These are phyloP conservation scores for Gloeopeniophorella convolvens DNA, from an alignment of 768 basidiomycete genomes.

Conservation along the genomic window DNA sequence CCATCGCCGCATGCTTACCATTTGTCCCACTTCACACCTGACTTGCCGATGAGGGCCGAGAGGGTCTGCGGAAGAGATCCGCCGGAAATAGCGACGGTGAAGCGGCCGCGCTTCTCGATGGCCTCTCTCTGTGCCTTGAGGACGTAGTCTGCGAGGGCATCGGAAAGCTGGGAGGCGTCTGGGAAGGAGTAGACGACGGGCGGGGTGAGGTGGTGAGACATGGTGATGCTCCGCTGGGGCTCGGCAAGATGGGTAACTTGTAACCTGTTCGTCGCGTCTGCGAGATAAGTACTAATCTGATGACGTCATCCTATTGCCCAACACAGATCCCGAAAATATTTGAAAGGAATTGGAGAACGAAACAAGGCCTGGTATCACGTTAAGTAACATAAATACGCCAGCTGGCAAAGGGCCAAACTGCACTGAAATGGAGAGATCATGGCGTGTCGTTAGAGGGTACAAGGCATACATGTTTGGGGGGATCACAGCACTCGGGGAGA, in stretches of 20 bases:
- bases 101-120: conserved; percentile 80
- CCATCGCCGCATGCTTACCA: conserved; percentile 53
- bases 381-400: conserved; percentile 5
- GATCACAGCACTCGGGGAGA: too few relatives aligned
- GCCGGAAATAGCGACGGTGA: conserved; percentile 91
- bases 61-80: conserved; percentile 86
- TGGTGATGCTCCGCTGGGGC: background rate
- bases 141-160: conserved; percentile 74
- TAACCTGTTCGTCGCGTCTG: too few relatives aligned
- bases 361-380: conserved; percentile 16
- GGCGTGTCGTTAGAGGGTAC: too few relatives aligned
- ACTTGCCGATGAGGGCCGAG: conserved; percentile 54
- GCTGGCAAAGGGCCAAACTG: too few relatives aligned
- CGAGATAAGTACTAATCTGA: background rate
- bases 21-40: conserved; percentile 83
- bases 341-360: too few relatives aligned
- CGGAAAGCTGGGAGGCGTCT: conserved; percentile 45
- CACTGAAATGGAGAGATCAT: too few relatives aligned
- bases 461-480: too few relatives aligned
- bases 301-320: conserved; percentile 13
- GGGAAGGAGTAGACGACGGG: conserved; percentile 69
- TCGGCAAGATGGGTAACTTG: background rate
- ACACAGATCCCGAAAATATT: too few relatives aligned
- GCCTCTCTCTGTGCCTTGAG: conserved; percentile 85
- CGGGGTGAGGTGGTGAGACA: background rate